Conservation (phyloP, 169 alveolate genomes). For the Eimeria brunetti region DNA sequence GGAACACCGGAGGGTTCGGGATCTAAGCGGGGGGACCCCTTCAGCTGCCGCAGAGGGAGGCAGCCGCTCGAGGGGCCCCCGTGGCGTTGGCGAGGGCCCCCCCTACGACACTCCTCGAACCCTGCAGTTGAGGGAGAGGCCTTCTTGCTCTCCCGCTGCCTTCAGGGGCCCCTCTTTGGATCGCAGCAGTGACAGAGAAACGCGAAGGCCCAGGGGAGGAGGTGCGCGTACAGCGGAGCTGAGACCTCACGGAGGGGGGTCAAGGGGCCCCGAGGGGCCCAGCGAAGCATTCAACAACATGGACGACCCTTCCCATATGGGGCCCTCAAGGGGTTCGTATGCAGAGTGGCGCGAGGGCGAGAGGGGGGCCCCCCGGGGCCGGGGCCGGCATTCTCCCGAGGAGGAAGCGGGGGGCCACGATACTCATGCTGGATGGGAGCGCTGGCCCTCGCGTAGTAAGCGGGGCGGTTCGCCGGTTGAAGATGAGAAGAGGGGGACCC, state of each 20-base stretch:
- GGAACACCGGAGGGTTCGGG: constrained; percentile 40
- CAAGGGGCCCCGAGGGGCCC: background rate
- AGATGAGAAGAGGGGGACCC: background rate
- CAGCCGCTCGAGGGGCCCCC: constrained; percentile 7
- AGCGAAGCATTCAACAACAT: background rate
- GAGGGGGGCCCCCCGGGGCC: constrained; percentile 14
- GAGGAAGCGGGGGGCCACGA: background rate
- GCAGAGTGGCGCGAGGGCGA: constrained; percentile 17
- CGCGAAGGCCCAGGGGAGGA: background rate
- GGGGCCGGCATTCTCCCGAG: constrained; percentile 8
- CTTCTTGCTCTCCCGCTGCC: constrained; percentile 35
- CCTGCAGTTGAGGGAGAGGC: constrained; percentile 35
- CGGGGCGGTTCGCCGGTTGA: constrained; percentile 1
- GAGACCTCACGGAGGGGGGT: background rate
- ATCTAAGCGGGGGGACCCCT: constrained; percentile 9
- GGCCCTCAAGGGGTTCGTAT: constrained; percentile 1
- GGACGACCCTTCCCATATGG: background rate
- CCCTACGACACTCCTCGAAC: background rate
- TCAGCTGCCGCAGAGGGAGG: background rate
- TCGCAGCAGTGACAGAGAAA: background rate
- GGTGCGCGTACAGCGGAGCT: background rate
- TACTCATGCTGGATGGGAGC: background rate
- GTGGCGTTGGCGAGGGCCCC: background rate
- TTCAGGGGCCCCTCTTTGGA: constrained; percentile 40
- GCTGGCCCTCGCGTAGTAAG: constrained; percentile 9